Evolutionary conservation across 768 basidiomycete species (phyloP), one percentile per base, ranked within the genome.

Genomic region (Wakefieldia striispora): DNA sequence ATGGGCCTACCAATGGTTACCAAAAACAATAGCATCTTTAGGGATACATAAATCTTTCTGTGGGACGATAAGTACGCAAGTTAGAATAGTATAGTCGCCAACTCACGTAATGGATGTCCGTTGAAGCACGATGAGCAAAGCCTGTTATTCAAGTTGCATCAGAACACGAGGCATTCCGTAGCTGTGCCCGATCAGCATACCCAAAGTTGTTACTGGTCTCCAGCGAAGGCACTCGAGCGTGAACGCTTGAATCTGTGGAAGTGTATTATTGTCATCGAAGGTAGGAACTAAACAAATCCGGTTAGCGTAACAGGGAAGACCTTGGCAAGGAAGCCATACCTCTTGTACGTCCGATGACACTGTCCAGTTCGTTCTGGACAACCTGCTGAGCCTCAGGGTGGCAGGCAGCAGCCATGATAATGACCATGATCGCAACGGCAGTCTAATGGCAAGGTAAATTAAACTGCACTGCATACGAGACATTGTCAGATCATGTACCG

Each of bases 91-190:
- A 8, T 10, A 17, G 4, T 3, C 4, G 11, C 19, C 37, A 39
- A 61, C 63, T 56, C 47, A 82, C 83, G 74, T 82, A 88, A 19
- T 78, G 60, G 23, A 89, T 78, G 44, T 88, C 85, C 47, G 77
- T 76, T 1, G 79, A 81, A 1, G 85, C 78, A 37, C 78, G 77
- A 55, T 89, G 86, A 4, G 82, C 72, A 53, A 86, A 83, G 1
- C 84, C 84, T 62, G 41, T 3, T 21, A 40, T 8, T n/a, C n/a
- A n/a, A n/a, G n/a, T n/a, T 2, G 14, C 5, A 6, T 64, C 41
- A 58, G 6, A 27, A 27, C 10, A 3, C 27, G 6, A 3, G 31
- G 31, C 31, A 6, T 31, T 33, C 33, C 24, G 0, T 4, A 13
- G 8, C 19, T 6, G 21, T 20, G 26, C 13, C 23, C 1, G 29